Evolutionary conservation across 192 early-diverging fungal genomes (phyloP), one percentile per base, ranked within the genome.

Genomic region (Coemansia sp.): DNA sequence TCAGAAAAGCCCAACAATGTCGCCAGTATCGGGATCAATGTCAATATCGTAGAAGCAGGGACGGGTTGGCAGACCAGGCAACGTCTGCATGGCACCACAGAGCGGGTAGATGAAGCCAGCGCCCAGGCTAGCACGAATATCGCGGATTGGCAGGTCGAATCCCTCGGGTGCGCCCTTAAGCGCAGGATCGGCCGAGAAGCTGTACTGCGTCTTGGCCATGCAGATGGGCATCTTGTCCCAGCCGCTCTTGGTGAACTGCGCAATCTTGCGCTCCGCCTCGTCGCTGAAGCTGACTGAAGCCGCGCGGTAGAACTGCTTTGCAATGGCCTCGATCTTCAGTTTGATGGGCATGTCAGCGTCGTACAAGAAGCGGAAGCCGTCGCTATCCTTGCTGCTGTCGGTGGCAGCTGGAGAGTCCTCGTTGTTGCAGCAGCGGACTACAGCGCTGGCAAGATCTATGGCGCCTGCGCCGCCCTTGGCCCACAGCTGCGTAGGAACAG

Each of bases 171-270:
- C 96, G 59, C 90, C 89, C 86, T 99, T 99, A 56, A 94, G 85
- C 43, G 87, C 90, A 1, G 97, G 93, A 67, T 98, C 92, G 49
- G 95, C 95, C 26, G 95, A 95, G 64, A 99, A 86, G 54, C 89
- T 91, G 68, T 94, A 86, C 74, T 99, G 97, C 6, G 97, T 99
- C 86, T 99, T 99, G 44, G 97, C 97, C 97, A 99, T 99, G 81
- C 97, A 99, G 41, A 99, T 93, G 7, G 96, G 96, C 70, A 98
- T 79, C 26, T 90, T 83, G 47, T 71, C 88, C 84, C 96, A 99
- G 18, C 96, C 96, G 82, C 91, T 91, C 12, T 70, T 65, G 1
- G 94, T 94, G 71, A 97, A 99, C 32, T 87, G 83, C 64, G 89
- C 92, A 42, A 98, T 89, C 87, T 99, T 99, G 68, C 84, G 79